A percentile compares a stretch with the other conserved stretches of the same genome.
phyloP scores from a whole-genome alignment of 768 basidiomycete species.

The Leucogyrophana mollusca region DNA sequence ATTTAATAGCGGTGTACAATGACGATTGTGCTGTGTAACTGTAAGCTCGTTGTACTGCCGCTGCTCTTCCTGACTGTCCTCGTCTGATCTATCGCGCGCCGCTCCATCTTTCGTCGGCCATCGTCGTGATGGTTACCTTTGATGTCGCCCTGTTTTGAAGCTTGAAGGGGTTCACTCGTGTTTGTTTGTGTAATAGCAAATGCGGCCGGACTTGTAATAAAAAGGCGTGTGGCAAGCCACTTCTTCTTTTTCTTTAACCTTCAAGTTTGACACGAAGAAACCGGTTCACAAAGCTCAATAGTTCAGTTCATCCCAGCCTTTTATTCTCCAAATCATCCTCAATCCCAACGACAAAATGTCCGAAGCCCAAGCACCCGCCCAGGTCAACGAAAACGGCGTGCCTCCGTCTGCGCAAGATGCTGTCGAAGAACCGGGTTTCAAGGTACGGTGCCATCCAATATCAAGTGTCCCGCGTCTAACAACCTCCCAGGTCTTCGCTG shows the following conservation, averaged over 20 bases:
- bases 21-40: no score
- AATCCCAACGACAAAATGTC: conserved; percentile 75
- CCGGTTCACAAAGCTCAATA: conserved; percentile 80
- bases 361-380: conserved; percentile 88
- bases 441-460: conserved; percentile 45
- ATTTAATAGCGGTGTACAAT: no score
- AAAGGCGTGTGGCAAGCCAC: conserved; percentile 29
- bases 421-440: conserved; percentile 72
- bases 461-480: conserved; percentile 8
- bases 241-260: conserved; percentile 64
- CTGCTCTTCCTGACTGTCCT: no score
- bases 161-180: conserved; percentile 22
- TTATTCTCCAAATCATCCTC: conserved; percentile 50
- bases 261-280: conserved; percentile 83
- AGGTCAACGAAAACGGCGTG: conserved; percentile 80
- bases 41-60: no score
- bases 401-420: conserved; percentile 73
- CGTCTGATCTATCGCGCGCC: no score
- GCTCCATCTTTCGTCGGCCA: not conserved
- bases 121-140: not conserved
- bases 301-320: conserved; percentile 57
- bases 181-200: conserved; percentile 27
- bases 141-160: conserved; percentile 40
- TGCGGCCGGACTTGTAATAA: conserved; percentile 32
- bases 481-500: conserved; percentile 77